phyloP scores from a whole-genome alignment of 2,329 filamentous ascomycete species.

The Talaromyces verruculosus region DNA sequence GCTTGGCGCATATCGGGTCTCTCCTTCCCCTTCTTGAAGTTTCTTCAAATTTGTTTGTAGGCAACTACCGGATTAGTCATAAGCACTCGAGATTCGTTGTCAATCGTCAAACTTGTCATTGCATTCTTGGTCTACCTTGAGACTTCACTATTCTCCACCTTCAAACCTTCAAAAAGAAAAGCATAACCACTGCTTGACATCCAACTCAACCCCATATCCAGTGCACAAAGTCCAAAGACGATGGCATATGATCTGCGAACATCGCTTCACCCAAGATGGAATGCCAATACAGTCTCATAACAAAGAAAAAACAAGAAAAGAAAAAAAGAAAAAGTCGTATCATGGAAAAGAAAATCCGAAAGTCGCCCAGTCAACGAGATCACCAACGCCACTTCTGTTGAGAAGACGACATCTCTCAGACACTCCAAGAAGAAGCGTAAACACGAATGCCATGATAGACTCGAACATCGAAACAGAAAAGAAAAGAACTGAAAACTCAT shows the following conservation, averaged over 20 bases:
- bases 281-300: background rate
- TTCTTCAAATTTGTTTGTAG: background rate
- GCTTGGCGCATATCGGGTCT: background rate
- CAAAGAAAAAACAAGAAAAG: background rate
- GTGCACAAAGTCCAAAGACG: background rate
- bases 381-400: background rate
- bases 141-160: background rate
- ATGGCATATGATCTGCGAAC: background rate
- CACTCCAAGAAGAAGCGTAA: background rate
- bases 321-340: background rate
- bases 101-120: slow-evolving; percentile 1
- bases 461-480: background rate
- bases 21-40: background rate
- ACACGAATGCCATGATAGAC: background rate
- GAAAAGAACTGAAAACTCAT: background rate
- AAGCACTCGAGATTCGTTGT: background rate
- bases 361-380: background rate
- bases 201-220: background rate
- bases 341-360: background rate
- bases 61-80: background rate
- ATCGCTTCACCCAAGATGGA: slow-evolving; percentile 4
- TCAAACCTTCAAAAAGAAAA: background rate
- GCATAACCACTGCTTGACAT: background rate
- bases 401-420: background rate
- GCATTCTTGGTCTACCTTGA: background rate